Evolutionary conservation across 805 yeast species (phyloP).

Genomic region (Teunomyces funiuensis): DNA sequence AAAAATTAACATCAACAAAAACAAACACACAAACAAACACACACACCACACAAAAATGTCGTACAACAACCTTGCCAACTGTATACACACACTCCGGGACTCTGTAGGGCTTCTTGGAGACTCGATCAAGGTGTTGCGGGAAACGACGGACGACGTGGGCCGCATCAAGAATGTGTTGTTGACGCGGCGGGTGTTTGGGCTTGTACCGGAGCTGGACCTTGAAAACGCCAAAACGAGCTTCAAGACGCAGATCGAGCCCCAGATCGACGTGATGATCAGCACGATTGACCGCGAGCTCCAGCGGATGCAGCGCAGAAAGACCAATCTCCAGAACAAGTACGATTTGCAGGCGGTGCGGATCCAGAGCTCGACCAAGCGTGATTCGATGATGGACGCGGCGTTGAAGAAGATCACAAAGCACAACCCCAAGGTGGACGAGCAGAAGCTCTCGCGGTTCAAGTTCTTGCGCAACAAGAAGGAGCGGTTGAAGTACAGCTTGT

Average conservation of each 20-base stretch:
- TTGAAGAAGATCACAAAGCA: constrained; percentile 14
- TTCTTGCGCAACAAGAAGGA: constrained; percentile 44
- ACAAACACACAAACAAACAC: neutral
- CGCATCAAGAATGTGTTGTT: constrained; percentile 40
- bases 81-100: constrained; percentile 31
- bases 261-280: constrained; percentile 31
- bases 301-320: constrained; percentile 31
- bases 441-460: constrained; percentile 38
- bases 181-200: constrained; percentile 48
- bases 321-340: constrained; percentile 33
- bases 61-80: constrained; percentile 19
- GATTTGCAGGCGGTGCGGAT: constrained; percentile 43
- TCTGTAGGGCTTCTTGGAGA: constrained; percentile 33
- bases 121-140: constrained; percentile 33
- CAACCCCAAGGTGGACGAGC: constrained; percentile 25
- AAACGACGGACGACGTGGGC: constrained; percentile 39
- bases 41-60: no score
- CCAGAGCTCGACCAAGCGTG: constrained; percentile 16
- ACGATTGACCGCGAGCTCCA: constrained; percentile 32
- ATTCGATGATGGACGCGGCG: constrained; percentile 11
- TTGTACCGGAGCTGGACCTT: constrained; percentile 50
- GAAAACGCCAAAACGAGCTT: constrained; percentile 38
- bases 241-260: constrained; percentile 41
- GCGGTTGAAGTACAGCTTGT: constrained; percentile 41
- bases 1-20: neutral